Evolutionary conservation across 768 basidiomycete genomes (phyloP).

Genomic region (Nidularia sp.): DNA sequence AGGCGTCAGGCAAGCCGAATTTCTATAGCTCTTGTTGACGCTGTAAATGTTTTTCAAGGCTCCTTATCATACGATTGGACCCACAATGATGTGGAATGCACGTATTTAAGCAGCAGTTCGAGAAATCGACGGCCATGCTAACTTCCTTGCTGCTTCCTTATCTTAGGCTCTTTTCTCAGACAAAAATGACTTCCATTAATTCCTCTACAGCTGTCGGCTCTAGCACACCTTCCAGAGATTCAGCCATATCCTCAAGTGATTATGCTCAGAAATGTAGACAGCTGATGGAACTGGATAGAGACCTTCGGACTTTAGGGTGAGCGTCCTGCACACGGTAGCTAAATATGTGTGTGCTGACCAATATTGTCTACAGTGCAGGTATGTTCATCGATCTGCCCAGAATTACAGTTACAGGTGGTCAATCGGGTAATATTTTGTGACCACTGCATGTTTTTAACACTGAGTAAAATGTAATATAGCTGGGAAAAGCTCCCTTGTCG

Average conservation of each 20-base stretch:
- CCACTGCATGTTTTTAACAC: neutral
- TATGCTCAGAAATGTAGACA: slow-evolving; percentile 36
- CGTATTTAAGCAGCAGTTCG: no score
- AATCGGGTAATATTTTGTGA: slow-evolving; percentile 34
- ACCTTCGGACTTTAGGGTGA: slow-evolving; percentile 37
- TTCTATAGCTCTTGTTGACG: no score
- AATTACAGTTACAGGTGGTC: slow-evolving; percentile 52
- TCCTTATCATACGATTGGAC: no score
- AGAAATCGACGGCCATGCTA: no score
- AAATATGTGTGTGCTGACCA: neutral
- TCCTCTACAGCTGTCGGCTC: neutral
- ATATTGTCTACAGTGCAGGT: slow-evolving; percentile 21
- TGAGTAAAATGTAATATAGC: slow-evolving; percentile 16
- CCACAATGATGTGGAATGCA: no score
- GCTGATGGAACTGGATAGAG: slow-evolving; percentile 31
- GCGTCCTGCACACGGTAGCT: neutral
- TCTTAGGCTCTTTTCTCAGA: no score
- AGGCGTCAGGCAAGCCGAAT: no score
- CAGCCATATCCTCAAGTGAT: slow-evolving; percentile 8
- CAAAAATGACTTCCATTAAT: neutral
- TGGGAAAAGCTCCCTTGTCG: slow-evolving; percentile 58
- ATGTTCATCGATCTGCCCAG: slow-evolving; percentile 41
- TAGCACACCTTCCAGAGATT: neutral
- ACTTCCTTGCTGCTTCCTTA: no score
- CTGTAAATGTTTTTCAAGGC: no score